Evolutionary conservation across 805 yeast genomes (phyloP), one percentile per base, ranked within the genome.

Genomic region (Pichia kluyveri): DNA sequence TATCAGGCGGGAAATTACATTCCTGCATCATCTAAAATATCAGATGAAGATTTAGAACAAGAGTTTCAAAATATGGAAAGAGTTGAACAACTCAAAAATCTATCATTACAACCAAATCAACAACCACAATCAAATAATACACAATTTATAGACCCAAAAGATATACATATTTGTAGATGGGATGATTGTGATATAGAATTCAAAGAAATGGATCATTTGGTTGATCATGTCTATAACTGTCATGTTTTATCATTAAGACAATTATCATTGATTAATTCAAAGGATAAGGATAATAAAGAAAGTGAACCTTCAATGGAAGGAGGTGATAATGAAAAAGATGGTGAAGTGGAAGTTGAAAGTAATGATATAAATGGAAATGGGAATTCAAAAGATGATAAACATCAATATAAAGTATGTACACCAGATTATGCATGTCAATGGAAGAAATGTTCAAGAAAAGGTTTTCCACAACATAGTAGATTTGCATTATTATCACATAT

Each of bases 401-500:
- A 53, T 15, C n/a, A 9, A 32, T 32, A 9, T 32, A 32, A 32
- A 6, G 37, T 32, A 9, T 32, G 37, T 32, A 46, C 40, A 31
- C 46, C 50, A 12, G 62, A 74, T 44, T 76, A 77, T 53, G 59
- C 71, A 8, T 83, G 89, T 54, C 75, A 71, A 41, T 83, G 90
- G 90, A 71, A 67, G 38, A 74, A 70, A 10, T 83, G 90, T 58
- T 62, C 73, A 14, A 54, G 79, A 15, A 69, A 65, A 46, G 83
- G 81, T 6, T 60, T 73, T 2, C 67, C 67, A 28, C 81, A 75
- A 56, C 78, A 77, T 15, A 73, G 79, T 11, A 58, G 80, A 44
- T 75, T 76, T 61, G 82, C 83, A 1, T 67, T 84, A 32, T 68
- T 80, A 0, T 70, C 83, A 0, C 91, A 83, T 58, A 67, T 82